Percentiles rank a stretch among this genome's conserved stretches.
Conservation (phyloP, 1,139 yeast genomes). For the Yarrowia galli region DNA sequence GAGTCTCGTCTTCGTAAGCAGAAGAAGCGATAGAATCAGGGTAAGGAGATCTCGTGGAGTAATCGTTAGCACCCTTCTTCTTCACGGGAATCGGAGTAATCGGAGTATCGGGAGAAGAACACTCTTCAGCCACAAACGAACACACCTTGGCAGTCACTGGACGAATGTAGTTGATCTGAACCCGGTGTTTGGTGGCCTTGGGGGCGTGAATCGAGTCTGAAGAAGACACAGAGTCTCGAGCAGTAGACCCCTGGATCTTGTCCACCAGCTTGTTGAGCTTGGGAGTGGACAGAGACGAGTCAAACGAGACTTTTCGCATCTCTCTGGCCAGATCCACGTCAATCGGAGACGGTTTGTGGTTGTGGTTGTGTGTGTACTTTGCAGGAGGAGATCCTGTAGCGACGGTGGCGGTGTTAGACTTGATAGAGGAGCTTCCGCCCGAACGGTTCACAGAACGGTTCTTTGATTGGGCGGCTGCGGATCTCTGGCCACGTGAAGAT, state of each 20-base stretch:
- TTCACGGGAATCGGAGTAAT: background rate
- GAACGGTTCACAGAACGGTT: background rate
- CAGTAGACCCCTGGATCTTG: conserved; percentile 4
- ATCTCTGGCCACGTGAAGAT: background rate
- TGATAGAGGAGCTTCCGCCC: conserved; percentile 4
- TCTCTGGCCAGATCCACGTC: conserved; percentile 22
- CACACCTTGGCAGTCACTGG: conserved; percentile 31
- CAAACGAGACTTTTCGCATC: conserved; percentile 30
- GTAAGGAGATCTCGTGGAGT: background rate
- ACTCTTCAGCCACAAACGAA: conserved; percentile 19
- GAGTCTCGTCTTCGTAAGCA: conserved; percentile 5
- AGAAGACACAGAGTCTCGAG: conserved; percentile 19
- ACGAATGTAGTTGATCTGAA: conserved; percentile 23
- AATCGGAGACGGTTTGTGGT: conserved; percentile 8
- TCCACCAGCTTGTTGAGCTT: conserved; percentile 34
- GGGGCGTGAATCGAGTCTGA: conserved; percentile 12
- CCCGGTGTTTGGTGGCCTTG: conserved; percentile 23
- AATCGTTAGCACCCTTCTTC: background rate
- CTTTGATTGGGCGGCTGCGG: background rate
- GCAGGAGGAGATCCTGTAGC: conserved; percentile 4
- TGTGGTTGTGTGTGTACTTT: background rate
- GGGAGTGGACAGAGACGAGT: conserved; percentile 21
- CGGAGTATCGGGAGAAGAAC: conserved; percentile 18
- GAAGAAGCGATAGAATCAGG: conserved; percentile 9
- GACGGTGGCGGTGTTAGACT: background rate